phyloP scores from a whole-genome alignment of 441 rosid species.

The Euphorbia schlechtendalii region DNA sequence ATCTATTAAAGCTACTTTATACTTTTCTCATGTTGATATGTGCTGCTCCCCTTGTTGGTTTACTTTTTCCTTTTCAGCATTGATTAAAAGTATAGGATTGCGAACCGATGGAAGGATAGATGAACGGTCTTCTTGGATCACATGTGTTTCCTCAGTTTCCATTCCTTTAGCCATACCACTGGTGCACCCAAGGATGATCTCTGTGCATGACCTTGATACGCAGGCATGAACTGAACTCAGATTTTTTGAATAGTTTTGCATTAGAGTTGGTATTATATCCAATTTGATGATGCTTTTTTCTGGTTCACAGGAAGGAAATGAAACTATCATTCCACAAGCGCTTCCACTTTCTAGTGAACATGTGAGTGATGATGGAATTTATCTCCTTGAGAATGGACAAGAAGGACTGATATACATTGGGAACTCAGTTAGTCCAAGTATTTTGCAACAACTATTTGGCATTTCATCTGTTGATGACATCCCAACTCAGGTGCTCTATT shows the following conservation, averaged over 20 bases:
- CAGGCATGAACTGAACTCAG: constrained; percentile 35
- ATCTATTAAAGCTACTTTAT: too few relatives aligned
- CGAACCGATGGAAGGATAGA: constrained; percentile 84
- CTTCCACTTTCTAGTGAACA: constrained; percentile 91
- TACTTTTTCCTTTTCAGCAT: constrained; percentile 41
- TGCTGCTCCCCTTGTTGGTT: background rate
- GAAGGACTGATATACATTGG: constrained; percentile 79
- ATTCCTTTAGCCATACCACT: constrained; percentile 78
- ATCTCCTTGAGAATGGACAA: constrained; percentile 95
- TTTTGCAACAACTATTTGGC: constrained; percentile 60
- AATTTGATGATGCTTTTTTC: constrained; percentile 10
- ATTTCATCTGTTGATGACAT: constrained; percentile 56
- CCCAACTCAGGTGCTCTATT: constrained; percentile 56
- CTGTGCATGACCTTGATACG: constrained; percentile 69
- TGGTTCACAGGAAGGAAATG: constrained; percentile 53
- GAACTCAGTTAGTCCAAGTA: constrained; percentile 49
- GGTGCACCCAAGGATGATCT: constrained; percentile 88
- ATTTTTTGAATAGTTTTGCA: background rate
- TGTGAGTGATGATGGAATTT: constrained; percentile 75
- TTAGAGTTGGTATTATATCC: background rate
- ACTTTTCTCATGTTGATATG: background rate
- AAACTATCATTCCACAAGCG: constrained; percentile 47
- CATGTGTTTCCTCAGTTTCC: constrained; percentile 60
- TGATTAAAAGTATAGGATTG: constrained; percentile 73
- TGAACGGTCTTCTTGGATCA: constrained; percentile 91